Evolutionary conservation across 352 stramenopile species (phyloP).

Genomic region (Bremia lactucae): DNA sequence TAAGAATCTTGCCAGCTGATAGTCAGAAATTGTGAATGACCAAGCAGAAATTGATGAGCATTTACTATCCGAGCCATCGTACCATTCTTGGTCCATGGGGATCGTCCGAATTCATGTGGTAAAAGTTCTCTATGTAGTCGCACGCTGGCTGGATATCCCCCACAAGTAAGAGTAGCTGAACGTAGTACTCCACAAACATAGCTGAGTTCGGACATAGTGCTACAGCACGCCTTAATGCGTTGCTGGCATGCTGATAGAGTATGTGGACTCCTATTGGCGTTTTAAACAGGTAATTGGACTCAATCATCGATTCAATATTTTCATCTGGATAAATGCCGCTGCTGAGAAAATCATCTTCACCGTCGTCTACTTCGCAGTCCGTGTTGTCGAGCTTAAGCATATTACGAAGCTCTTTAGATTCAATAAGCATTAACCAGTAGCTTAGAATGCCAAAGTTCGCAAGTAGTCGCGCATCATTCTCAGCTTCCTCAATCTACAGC

Average conservation of each 20-base stretch:
- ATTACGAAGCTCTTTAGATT: conserved; percentile 54
- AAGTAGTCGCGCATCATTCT: conserved; percentile 48
- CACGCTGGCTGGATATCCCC: conserved; percentile 48
- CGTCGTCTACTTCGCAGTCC: conserved; percentile 17
- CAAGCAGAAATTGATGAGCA: conserved; percentile 2
- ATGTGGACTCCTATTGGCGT: conserved; percentile 53
- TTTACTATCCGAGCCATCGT: conserved; percentile 4
- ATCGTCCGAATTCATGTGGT: conserved; percentile 39
- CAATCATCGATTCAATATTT: conserved; percentile 32
- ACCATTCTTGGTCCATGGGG: conserved; percentile 66
- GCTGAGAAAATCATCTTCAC: conserved; percentile 5
- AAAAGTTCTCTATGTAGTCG: conserved; percentile 68
- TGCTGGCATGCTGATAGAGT: conserved; percentile 57
- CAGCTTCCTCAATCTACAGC: conserved; percentile 23
- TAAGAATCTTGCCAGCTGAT: conserved; percentile 30
- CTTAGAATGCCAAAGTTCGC: conserved; percentile 69
- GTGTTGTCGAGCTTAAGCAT: conserved; percentile 29
- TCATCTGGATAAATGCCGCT: conserved; percentile 7
- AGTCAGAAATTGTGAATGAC: not conserved
- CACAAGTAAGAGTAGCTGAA: conserved; percentile 54
- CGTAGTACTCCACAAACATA: conserved; percentile 63
- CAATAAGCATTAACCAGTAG: conserved; percentile 77
- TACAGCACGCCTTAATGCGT: conserved; percentile 45
- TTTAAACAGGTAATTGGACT: conserved; percentile 56
- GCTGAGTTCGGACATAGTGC: conserved; percentile 40